Evolutionary conservation across 179 eudicot species (phyloP).

Genomic region (Camellia oleifera): DNA sequence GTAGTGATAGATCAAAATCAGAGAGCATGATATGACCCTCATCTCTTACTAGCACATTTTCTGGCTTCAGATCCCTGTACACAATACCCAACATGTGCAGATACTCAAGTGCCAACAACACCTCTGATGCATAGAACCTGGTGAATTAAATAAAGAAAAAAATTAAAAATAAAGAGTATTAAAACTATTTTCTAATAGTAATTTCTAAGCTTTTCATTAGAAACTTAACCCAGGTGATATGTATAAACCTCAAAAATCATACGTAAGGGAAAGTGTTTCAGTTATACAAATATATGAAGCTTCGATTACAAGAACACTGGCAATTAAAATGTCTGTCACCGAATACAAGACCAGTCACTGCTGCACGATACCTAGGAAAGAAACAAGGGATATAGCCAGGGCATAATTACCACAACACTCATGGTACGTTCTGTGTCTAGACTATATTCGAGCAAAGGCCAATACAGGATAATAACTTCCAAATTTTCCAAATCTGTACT

Average conservation of each 20-base stretch:
- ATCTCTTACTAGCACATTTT: conserved; percentile 65
- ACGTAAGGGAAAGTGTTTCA: neutral
- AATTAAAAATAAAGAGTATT: neutral
- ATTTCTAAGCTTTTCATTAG: neutral
- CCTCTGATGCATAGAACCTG: conserved; percentile 71
- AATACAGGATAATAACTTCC: neutral
- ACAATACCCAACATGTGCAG: conserved; percentile 75
- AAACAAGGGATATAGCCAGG: neutral
- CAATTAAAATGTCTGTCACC: neutral
- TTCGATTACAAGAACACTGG: conserved; percentile 5
- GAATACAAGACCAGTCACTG: neutral
- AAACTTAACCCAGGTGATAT: neutral
- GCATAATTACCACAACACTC: neutral
- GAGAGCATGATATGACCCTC: conserved; percentile 81
- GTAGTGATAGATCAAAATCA: conserved; percentile 66
- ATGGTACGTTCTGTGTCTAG: neutral
- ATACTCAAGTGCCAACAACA: conserved; percentile 65
- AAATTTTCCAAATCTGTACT: neutral
- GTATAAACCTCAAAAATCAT: neutral
- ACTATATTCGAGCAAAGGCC: neutral
- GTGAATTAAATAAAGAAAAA: neutral
- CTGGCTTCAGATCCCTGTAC: conserved; percentile 71
- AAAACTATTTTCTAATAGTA: neutral
- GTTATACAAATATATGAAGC: neutral
- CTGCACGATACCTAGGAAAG: neutral